Conservation (phyloP, 495 filamentous ascomycete species). For the Neurospora sp. region DNA sequence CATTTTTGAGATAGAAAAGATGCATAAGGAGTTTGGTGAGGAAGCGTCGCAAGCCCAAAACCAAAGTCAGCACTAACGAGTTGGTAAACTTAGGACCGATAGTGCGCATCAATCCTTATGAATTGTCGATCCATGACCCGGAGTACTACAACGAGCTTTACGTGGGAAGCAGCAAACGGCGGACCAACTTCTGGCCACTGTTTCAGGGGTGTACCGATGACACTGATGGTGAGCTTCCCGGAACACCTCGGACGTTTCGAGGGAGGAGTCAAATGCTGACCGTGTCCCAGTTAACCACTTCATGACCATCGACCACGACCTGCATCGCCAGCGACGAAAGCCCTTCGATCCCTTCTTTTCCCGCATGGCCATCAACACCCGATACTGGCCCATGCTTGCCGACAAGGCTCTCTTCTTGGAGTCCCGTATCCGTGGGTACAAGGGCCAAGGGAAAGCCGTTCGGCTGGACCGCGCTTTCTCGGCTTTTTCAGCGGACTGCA, state of each 20-base stretch:
- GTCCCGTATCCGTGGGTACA: background rate
- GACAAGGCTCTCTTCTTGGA: background rate
- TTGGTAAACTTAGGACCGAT: slow-evolving; percentile 28
- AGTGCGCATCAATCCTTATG: slow-evolving; percentile 40
- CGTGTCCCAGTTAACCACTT: background rate
- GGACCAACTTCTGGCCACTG: slow-evolving; percentile 1
- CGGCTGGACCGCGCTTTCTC: slow-evolving; percentile 21
- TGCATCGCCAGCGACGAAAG: slow-evolving; percentile 10
- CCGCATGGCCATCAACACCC: background rate
- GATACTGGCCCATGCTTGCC: slow-evolving; percentile 9
- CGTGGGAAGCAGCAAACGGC: slow-evolving; percentile 6
- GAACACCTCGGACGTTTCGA: background rate
- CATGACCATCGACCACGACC: slow-evolving; percentile 10
- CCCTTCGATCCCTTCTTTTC: slow-evolving; percentile 16
- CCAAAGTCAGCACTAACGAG: background rate
- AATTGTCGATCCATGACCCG: slow-evolving; percentile 39
- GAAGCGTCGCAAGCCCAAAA: background rate
- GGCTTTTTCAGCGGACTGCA: slow-evolving; percentile 7
- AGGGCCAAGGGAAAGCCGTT: slow-evolving; percentile 7
- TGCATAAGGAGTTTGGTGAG: slow-evolving; percentile 20
- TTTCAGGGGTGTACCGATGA: background rate
- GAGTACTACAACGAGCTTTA: slow-evolving; percentile 29
- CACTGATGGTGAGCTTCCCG: background rate
- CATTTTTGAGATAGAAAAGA: slow-evolving; percentile 22
- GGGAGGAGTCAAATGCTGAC: background rate